These are phyloP conservation scores for Penicillium sp. DNA, from an alignment of 2,329 filamentous ascomycete genomes.

Conservation along the genomic window DNA sequence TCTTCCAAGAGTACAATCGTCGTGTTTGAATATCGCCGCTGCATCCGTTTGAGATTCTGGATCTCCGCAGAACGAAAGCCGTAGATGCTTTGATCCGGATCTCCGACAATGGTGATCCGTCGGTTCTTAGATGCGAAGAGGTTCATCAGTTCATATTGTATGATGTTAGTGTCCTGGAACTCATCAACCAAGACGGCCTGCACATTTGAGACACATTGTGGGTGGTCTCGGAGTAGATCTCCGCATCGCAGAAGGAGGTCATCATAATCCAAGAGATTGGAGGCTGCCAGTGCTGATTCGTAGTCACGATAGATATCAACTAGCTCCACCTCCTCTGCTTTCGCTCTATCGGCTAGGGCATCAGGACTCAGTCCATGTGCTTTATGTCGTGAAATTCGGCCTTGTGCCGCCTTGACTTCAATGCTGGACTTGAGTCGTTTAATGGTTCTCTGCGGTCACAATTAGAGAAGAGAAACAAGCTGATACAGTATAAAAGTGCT, in stretches of 20 bases:
- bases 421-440: conserved; percentile 68
- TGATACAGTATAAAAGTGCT: background rate
- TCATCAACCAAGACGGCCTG: conserved; percentile 93
- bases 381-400: conserved; percentile 69
- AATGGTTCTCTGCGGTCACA: conserved; percentile 60
- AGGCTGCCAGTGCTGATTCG: conserved; percentile 68
- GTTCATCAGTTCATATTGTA: conserved; percentile 93
- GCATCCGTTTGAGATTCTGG: conserved; percentile 77
- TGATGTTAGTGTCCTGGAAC: conserved; percentile 93
- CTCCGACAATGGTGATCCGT: conserved; percentile 90
- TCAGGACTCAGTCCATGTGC: conserved; percentile 53
- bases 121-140: conserved; percentile 71
- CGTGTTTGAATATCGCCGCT: conserved; percentile 71
- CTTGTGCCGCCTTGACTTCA: conserved; percentile 68
- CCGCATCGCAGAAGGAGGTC: conserved; percentile 83
- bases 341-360: conserved; percentile 39
- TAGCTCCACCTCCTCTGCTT: conserved; percentile 62
- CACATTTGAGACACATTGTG: conserved; percentile 82
- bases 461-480: conserved; percentile 11
- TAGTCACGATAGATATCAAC: conserved; percentile 70
- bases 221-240: conserved; percentile 69
- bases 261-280: conserved; percentile 90
- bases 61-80: conserved; percentile 92
- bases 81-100: conserved; percentile 97
- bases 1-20: conserved; percentile 83